A percentile compares a stretch with the other conserved stretches of the same genome.
These are phyloP conservation scores for Physaria fendleri DNA, from an alignment of 345 rosid genomes.

Conservation along the genomic window DNA sequence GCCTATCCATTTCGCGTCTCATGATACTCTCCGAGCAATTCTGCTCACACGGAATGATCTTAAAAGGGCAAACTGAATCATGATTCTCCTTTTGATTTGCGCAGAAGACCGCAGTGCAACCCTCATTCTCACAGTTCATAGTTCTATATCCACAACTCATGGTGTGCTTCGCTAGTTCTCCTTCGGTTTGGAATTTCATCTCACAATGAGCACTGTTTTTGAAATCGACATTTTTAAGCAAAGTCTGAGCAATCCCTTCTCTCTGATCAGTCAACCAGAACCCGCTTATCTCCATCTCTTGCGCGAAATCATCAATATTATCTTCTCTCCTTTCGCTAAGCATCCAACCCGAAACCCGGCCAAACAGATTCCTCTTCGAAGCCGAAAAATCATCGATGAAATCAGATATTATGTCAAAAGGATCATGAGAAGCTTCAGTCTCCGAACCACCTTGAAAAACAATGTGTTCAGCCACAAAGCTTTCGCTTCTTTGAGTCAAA, in stretches of 20 bases:
- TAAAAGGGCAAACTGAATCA: slow-evolving; percentile 66
- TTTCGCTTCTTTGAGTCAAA: no score
- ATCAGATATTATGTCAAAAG: no score
- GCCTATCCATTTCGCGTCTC: slow-evolving; percentile 88
- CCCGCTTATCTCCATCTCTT: no score
- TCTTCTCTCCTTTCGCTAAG: no score
- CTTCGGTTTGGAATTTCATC: slow-evolving; percentile 44
- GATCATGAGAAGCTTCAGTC: no score
- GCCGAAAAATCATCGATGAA: no score
- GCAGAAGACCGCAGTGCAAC: slow-evolving; percentile 51
- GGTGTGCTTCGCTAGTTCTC: slow-evolving; percentile 49
- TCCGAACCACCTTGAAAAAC: no score
- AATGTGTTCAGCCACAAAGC: no score
- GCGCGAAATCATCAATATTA: no score
- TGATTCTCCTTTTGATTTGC: slow-evolving; percentile 58
- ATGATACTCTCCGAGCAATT: slow-evolving; percentile 52
- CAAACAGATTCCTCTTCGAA: no score
- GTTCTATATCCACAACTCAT: slow-evolving; percentile 50
- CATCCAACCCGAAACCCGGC: no score
- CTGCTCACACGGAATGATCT: slow-evolving; percentile 81
- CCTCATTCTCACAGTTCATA: slow-evolving; percentile 61
- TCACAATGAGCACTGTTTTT: slow-evolving; percentile 62
- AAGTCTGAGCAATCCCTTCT: slow-evolving; percentile 45
- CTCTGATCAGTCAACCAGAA: slow-evolving; percentile 46
- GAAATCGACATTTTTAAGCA: slow-evolving; percentile 75